These are phyloP conservation scores for Aureobasidium sp. DNA, from an alignment of 2,329 filamentous ascomycete species.

Conservation along the genomic window DNA sequence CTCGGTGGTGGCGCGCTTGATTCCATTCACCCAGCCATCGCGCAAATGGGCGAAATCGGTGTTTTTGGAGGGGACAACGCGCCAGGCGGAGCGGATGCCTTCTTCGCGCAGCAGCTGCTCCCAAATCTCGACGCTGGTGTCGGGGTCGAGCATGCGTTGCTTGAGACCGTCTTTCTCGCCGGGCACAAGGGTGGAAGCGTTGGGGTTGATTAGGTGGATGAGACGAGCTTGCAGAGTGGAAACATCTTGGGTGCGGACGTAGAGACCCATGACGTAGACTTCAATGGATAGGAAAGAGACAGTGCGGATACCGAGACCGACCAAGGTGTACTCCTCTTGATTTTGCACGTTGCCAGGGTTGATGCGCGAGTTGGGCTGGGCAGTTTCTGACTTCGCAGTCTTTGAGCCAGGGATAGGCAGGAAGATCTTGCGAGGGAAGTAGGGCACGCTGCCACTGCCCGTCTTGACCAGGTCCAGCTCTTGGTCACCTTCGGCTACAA, in stretches of 20 bases:
- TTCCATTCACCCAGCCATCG: conserved; percentile 82
- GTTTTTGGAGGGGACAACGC: conserved; percentile 83
- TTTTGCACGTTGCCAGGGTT: conserved; percentile 30
- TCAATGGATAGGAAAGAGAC: conserved; percentile 78
- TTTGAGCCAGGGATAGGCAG: conserved; percentile 44
- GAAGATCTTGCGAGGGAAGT: conserved; percentile 66
- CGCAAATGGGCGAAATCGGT: conserved; percentile 91
- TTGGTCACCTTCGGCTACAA: conserved; percentile 41
- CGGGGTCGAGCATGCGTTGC: conserved; percentile 60
- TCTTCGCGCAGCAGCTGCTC: conserved; percentile 58
- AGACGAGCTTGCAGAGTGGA: conserved; percentile 71
- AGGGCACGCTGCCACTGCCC: conserved; percentile 70
- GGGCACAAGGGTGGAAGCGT: conserved; percentile 75
- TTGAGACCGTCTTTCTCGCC: conserved; percentile 72
- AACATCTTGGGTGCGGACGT: conserved; percentile 78
- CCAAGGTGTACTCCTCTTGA: conserved; percentile 70
- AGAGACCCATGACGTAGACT: conserved; percentile 91
- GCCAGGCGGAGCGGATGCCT: conserved; percentile 67
- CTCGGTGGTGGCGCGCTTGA: conserved; percentile 61
- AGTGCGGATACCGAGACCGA: conserved; percentile 80
- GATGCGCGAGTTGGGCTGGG: conserved; percentile 26
- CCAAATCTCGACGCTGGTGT: conserved; percentile 67
- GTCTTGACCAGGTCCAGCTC: conserved; percentile 71
- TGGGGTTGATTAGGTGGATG: conserved; percentile 65
- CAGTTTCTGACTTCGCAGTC: conserved; percentile 16